Evolutionary conservation across 331 rosid species (phyloP).

Genomic region (Rosa hybrid): DNA sequence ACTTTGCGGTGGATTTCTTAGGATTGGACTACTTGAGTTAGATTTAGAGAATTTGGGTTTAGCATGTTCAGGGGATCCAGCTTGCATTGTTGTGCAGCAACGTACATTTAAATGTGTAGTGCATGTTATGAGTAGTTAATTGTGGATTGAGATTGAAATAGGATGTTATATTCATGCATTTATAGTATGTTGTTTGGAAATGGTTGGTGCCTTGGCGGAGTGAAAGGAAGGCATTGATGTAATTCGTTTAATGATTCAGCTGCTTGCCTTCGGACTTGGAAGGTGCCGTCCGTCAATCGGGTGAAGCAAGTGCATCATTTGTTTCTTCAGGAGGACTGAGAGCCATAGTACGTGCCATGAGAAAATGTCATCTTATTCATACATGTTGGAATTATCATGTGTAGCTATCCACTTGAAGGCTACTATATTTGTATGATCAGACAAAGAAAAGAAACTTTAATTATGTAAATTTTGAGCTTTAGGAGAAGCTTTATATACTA

Average conservation of each 20-base stretch:
- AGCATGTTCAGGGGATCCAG: too few species aligned
- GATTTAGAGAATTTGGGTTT: too few species aligned
- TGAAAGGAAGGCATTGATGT: constrained; percentile 33
- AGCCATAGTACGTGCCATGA: constrained; percentile 65
- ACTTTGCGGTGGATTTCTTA: not conserved
- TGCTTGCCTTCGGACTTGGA: constrained; percentile 94
- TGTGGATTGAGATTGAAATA: not conserved
- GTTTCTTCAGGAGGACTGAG: constrained; percentile 90
- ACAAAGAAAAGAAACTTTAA: not conserved
- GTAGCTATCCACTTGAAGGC: not conserved
- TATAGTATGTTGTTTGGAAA: not conserved
- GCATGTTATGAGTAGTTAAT: not conserved
- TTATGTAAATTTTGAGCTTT: not conserved
- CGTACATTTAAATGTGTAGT: not conserved
- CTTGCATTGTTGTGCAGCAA: too few species aligned
- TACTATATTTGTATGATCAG: not conserved
- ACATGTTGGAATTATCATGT: not conserved
- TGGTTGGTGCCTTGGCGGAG: constrained; percentile 1
- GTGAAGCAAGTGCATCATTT: constrained; percentile 70
- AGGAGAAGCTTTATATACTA: not conserved
- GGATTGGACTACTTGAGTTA: not conserved
- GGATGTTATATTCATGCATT: not conserved
- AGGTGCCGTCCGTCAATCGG: constrained; percentile 89
- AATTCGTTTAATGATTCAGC: constrained; percentile 48
- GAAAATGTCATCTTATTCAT: constrained; percentile 20